A percentile compares a stretch with the other conserved stretches of the same genome.
These are phyloP conservation scores for Pseudotsuga menziesii DNA, from an alignment of 75 land plant genomes.

Conservation along the genomic window DNA sequence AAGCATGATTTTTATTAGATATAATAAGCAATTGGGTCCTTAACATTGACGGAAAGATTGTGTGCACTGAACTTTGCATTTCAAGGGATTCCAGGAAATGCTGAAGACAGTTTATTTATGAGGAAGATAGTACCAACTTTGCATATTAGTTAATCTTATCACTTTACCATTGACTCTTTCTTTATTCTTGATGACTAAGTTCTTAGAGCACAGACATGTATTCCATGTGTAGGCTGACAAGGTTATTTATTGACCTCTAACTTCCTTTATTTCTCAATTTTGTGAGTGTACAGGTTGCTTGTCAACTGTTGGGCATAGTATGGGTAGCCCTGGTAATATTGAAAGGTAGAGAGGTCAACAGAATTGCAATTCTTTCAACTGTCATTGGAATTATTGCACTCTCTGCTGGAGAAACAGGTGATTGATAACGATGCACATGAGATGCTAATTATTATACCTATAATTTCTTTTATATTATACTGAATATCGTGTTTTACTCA, in stretches of 20 bases:
- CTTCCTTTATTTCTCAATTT: background rate
- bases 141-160: background rate
- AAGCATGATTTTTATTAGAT: background rate
- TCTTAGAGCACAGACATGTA: background rate
- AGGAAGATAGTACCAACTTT: background rate
- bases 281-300: slow-evolving; percentile 5
- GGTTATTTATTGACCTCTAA: background rate
- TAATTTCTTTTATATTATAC: background rate
- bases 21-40: background rate
- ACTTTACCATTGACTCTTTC: background rate
- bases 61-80: background rate
- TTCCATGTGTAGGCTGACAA: background rate
- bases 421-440: background rate
- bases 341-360: slow-evolving; percentile 1
- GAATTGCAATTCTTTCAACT: slow-evolving; percentile 3
- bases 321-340: slow-evolving; percentile 7
- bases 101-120: background rate
- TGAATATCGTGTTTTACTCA: background rate
- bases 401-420: slow-evolving; percentile 4
- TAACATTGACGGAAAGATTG: background rate
- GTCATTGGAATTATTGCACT: background rate
- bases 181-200: background rate
- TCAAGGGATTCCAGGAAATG: background rate
- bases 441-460: background rate
- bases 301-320: slow-evolving; percentile 6